Base-by-base conservation (phyloP, 1,284 basidiomycete genomes). In the Rhodotorula sp. region DNA sequence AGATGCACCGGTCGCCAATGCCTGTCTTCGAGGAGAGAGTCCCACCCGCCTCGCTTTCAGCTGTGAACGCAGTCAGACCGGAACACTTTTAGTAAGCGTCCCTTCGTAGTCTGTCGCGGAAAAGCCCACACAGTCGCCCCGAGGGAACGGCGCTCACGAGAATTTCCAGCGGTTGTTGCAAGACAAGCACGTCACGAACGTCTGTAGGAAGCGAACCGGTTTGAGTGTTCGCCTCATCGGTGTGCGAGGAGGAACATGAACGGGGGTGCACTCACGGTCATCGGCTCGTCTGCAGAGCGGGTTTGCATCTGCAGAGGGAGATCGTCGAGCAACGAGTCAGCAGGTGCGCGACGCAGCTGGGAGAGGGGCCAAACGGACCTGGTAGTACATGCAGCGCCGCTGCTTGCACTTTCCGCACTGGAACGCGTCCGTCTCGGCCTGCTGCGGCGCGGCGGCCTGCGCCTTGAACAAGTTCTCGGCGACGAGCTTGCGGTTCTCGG, bases 391-490 rank as follows among this genome's bases (percentile, higher is more conserved):
- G 78, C 92, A 93, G 83, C 93, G 92, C 77, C 91, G 84, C 88
- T 91, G 77, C n/a, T 76, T 69, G 73, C 95, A 99, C 77, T 92
- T 87, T 26, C 88, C 86, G 79, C 97, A 99, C 81, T 98, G 93
- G 90, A 99, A 99, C 2, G 93, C 93, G 77, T 95, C 93, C 0
- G 97, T 99, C 81, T 99, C 95, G 21, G 95, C 95, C 81, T 85
- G 81, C 65, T 82, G 81, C 75, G 95, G 91, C 21, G 87, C 92
- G 0, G 95, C 95, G 5, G 90, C 92, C 23, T 97, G 88, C 2
- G 95, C 90, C 64, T 94, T 91, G 85, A 94, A 92, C 61, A 99
- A 82, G 79, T 99, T 99, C 70, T 92, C 88, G 77, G 91, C 88
- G 67, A 88, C 86, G 74, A 99, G 90, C 79, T 90, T 90, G 71